Evolutionary conservation across 2,329 filamentous ascomycete species (phyloP).

Genomic region (Dothideomycetidae sp.): DNA sequence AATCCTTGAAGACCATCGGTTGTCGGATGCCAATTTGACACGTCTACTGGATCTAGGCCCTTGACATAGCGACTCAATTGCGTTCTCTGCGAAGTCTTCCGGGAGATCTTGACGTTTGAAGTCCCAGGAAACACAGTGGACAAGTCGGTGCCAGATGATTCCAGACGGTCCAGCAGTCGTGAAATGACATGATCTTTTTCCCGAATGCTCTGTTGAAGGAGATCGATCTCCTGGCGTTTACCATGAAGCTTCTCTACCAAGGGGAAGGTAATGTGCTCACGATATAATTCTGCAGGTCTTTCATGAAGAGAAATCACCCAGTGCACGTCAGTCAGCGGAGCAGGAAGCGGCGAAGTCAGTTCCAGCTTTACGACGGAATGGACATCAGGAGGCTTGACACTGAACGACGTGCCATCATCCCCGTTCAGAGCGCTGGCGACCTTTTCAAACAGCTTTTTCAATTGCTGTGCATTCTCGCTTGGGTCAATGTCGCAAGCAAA

Average conservation of each 20-base stretch:
- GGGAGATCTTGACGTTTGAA: constrained; percentile 30
- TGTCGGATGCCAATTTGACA: constrained; percentile 26
- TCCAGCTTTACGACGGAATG: constrained; percentile 34
- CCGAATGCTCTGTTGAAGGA: constrained; percentile 35
- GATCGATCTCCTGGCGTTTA: constrained; percentile 33
- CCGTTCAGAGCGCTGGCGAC: constrained; percentile 36
- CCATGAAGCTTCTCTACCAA: constrained; percentile 36
- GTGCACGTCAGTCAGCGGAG: constrained; percentile 45
- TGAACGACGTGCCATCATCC: constrained; percentile 23
- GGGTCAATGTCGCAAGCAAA: constrained; percentile 61
- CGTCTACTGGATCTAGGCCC: constrained; percentile 41
- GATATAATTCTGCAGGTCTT: constrained; percentile 28
- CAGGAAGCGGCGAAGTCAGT: constrained; percentile 46
- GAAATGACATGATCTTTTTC: constrained; percentile 46
- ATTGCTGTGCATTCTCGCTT: constrained; percentile 52
- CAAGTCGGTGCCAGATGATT: constrained; percentile 41
- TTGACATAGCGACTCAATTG: constrained; percentile 41
- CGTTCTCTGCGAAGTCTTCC: constrained; percentile 32
- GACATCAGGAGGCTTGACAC: constrained; percentile 17
- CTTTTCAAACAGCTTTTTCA: constrained; percentile 51
- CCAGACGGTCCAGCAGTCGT: constrained; percentile 45
- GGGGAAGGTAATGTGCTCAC: constrained; percentile 38
- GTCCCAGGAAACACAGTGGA: constrained; percentile 43
- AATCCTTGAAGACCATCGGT: background rate
- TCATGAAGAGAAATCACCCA: constrained; percentile 50